Conservation (phyloP, 1,139 yeast genomes). For the Martiniozyma asiatica region DNA sequence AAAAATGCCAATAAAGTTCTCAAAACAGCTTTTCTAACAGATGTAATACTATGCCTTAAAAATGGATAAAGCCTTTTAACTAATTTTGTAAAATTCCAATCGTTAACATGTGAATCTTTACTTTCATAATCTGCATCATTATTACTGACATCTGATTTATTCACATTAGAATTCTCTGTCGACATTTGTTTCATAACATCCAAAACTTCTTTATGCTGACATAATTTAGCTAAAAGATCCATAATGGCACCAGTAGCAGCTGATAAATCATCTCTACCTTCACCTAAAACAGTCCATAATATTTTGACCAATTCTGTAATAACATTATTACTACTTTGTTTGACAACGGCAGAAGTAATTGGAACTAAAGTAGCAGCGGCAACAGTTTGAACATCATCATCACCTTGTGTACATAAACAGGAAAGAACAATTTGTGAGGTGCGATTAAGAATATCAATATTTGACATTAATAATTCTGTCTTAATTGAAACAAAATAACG, state of each 20-base stretch:
- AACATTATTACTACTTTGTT: constrained; percentile 38
- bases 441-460: constrained; percentile 50
- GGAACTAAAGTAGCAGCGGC: constrained; percentile 92
- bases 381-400: constrained; percentile 92
- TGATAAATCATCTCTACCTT: constrained; percentile 79
- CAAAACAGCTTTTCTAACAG: constrained; percentile 82
- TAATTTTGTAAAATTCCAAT: constrained; percentile 52
- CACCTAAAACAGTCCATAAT: constrained; percentile 80
- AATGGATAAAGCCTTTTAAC: constrained; percentile 93
- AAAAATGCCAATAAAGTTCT: constrained; percentile 72
- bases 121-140: constrained; percentile 1
- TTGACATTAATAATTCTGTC: constrained; percentile 56
- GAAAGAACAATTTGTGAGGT: constrained; percentile 79
- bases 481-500: constrained; percentile 87
- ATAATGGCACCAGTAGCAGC: constrained; percentile 94
- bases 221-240: constrained; percentile 83
- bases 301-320: constrained; percentile 60
- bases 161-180: no score
- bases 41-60: constrained; percentile 83
- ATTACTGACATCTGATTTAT: no score
- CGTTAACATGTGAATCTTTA: constrained; percentile 19
- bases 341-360: constrained; percentile 73
- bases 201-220: constrained; percentile 71
- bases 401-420: constrained; percentile 47
- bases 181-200: constrained; percentile 59